Conservation (phyloP, 352 stramenopile genomes). For the Pythium brachiatum region DNA sequence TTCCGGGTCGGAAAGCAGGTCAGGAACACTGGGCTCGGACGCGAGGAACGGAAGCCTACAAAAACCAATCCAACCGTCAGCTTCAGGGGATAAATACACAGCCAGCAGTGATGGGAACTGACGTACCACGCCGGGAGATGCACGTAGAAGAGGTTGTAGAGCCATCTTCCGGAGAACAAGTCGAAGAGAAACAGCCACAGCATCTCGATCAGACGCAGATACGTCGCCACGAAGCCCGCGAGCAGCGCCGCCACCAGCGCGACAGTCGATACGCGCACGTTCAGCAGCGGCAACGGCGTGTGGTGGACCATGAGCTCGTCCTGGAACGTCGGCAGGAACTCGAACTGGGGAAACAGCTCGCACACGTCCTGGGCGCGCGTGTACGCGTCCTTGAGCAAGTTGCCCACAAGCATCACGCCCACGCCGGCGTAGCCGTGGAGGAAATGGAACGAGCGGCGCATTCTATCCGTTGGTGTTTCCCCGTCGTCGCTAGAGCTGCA, state of each 20-base stretch:
- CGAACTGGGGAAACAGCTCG: slow-evolving; percentile 64
- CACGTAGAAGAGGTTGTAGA: slow-evolving; percentile 52
- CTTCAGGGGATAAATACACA: no score
- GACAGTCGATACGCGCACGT: slow-evolving; percentile 40
- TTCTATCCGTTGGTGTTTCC: background rate
- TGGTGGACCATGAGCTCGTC: slow-evolving; percentile 62
- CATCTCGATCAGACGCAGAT: slow-evolving; percentile 40
- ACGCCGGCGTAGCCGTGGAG: slow-evolving; percentile 44
- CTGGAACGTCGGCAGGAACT: slow-evolving; percentile 49
- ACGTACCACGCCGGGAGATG: slow-evolving; percentile 56
- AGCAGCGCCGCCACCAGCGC: slow-evolving; percentile 37
- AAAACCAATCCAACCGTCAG: background rate
- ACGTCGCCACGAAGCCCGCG: slow-evolving; percentile 28
- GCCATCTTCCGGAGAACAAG: slow-evolving; percentile 50
- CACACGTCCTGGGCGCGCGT: slow-evolving; percentile 37
- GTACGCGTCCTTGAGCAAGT: slow-evolving; percentile 51
- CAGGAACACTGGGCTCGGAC: slow-evolving; percentile 52
- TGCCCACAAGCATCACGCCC: slow-evolving; percentile 38
- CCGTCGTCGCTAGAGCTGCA: slow-evolving; percentile 3
- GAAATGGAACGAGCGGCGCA: slow-evolving; percentile 29
- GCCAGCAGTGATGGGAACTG: background rate
- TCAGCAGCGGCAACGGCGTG: slow-evolving; percentile 46
- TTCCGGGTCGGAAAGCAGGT: slow-evolving; percentile 55
- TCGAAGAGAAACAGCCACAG: slow-evolving; percentile 47
- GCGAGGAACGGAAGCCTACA: slow-evolving; percentile 53